phyloP scores from a whole-genome alignment of 495 filamentous ascomycete genomes.

The Hypoxylon crocopeplum region DNA sequence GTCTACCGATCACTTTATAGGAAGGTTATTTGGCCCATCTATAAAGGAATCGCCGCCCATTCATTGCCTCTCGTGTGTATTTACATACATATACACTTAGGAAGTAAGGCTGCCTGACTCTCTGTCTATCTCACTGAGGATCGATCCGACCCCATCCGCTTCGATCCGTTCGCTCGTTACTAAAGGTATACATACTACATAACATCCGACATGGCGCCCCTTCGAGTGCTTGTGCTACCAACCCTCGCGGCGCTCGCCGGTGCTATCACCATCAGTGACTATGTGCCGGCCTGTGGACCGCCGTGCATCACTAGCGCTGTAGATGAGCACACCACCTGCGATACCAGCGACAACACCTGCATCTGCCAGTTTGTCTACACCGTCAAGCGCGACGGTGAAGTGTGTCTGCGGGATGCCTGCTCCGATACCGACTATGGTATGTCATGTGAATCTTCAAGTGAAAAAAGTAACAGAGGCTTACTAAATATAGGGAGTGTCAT shows the following conservation, averaged over 20 bases:
- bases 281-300: slow-evolving; percentile 50
- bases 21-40: slow-evolving; percentile 20
- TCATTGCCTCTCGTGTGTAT: slow-evolving; percentile 1
- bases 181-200: slow-evolving; percentile 2
- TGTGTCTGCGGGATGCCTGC: slow-evolving; percentile 38
- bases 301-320: slow-evolving; percentile 48
- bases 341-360: slow-evolving; percentile 48
- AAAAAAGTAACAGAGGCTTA: background rate
- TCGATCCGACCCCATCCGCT: background rate
- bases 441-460: background rate
- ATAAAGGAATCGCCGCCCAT: slow-evolving; percentile 21
- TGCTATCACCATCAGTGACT: slow-evolving; percentile 47
- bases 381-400: slow-evolving; percentile 42
- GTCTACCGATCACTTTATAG: slow-evolving; percentile 28
- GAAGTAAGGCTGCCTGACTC: slow-evolving; percentile 12
- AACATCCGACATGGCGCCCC: slow-evolving; percentile 37
- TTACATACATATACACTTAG: background rate
- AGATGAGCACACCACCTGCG: slow-evolving; percentile 44
- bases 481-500: slow-evolving; percentile 31
- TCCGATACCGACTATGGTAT: slow-evolving; percentile 39
- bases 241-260: slow-evolving; percentile 44
- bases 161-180: slow-evolving; percentile 30
- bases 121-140: slow-evolving; percentile 1
- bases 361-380: slow-evolving; percentile 48
- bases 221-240: slow-evolving; percentile 41